phyloP scores from a whole-genome alignment of 192 early-diverging fungal species.

The Backusella westeae region DNA sequence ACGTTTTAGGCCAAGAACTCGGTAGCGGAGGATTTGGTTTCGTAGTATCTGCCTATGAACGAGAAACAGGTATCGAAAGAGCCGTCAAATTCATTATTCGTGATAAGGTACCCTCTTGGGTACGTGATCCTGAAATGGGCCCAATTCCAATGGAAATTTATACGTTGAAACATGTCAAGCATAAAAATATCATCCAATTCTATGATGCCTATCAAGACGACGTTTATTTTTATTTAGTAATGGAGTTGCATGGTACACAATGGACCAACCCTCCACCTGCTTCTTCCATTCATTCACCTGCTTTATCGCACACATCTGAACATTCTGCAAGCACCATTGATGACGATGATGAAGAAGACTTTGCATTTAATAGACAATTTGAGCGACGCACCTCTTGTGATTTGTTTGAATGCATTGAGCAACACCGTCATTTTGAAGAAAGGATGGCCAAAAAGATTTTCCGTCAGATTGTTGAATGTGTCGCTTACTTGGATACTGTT shows the following conservation, averaged over 20 bases:
- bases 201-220: conserved; percentile 47
- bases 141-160: conserved; percentile 56
- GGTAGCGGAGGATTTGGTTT: conserved; percentile 73
- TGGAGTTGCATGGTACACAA: conserved; percentile 57
- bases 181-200: conserved; percentile 65
- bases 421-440: conserved; percentile 61
- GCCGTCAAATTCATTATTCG: conserved; percentile 75
- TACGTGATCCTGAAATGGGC: conserved; percentile 44
- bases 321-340: conserved; percentile 17
- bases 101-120: conserved; percentile 51
- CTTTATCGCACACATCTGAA: conserved; percentile 22
- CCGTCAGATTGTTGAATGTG: conserved; percentile 63
- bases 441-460: conserved; percentile 63
- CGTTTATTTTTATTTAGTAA: conserved; percentile 52
- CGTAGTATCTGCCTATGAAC: conserved; percentile 55
- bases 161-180: conserved; percentile 47
- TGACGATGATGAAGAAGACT: not conserved
- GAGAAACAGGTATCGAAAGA: conserved; percentile 51
- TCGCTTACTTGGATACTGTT: conserved; percentile 59
- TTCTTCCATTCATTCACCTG: conserved; percentile 19
- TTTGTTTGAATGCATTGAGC: conserved; percentile 78
- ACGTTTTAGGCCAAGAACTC: conserved; percentile 39
- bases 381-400: conserved; percentile 60
- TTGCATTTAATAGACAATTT: conserved; percentile 19
- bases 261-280: conserved; percentile 30